These are phyloP conservation scores for Fusarium sp. DNA, from an alignment of 2,329 filamentous ascomycete genomes.

Conservation along the genomic window DNA sequence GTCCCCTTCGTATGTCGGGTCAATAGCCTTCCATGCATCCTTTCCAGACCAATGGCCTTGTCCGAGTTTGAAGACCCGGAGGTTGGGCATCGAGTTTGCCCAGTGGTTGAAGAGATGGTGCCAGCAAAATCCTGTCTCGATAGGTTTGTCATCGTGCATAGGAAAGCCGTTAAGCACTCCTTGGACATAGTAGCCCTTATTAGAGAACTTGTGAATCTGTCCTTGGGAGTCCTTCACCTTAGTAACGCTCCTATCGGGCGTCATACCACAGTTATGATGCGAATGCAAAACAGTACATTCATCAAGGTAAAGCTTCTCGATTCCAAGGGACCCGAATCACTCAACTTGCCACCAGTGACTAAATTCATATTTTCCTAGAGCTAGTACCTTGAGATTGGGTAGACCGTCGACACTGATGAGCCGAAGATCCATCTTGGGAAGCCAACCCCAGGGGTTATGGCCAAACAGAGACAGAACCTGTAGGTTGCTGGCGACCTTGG, in stretches of 20 bases:
- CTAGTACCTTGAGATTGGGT: slow-evolving; percentile 53
- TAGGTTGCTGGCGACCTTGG: slow-evolving; percentile 39
- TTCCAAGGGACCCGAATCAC: slow-evolving; percentile 56
- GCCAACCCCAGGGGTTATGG: slow-evolving; percentile 53
- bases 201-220: neutral
- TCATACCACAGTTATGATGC: neutral
- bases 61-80: slow-evolving; percentile 11
- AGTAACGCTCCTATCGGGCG: neutral
- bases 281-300: slow-evolving; percentile 53
- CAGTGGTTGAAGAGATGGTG: slow-evolving; percentile 17
- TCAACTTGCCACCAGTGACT: slow-evolving; percentile 59
- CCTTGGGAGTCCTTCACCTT: neutral
- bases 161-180: rapidly evolving
- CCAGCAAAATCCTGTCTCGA: neutral
- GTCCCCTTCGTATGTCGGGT: neutral
- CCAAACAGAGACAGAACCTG: slow-evolving; percentile 55
- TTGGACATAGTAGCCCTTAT: neutral
- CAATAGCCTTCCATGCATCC: neutral
- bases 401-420: slow-evolving; percentile 40
- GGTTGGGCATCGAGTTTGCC: neutral
- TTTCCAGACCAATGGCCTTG: neutral
- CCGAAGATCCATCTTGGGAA: slow-evolving; percentile 54
- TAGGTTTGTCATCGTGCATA: neutral
- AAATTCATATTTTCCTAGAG: slow-evolving; percentile 57
- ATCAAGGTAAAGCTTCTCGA: slow-evolving; percentile 56